Evolutionary conservation across 2,329 filamentous ascomycete genomes (phyloP).

Genomic region (Ophiostoma quercus): DNA sequence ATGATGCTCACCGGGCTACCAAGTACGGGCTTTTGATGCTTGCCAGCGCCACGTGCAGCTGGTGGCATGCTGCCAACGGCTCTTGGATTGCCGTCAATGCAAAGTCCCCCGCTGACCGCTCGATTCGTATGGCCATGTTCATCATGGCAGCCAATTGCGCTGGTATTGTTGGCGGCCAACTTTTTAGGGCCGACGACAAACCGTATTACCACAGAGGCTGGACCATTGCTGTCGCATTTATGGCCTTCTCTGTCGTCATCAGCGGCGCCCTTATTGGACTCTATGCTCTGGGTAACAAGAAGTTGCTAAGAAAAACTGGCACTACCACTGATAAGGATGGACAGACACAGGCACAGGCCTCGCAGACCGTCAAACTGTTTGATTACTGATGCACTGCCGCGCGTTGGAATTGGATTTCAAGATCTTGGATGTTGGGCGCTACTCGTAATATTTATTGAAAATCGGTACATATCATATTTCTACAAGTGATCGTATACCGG

Average conservation of each 20-base stretch:
- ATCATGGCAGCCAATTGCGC: constrained; percentile 60
- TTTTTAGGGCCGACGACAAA: constrained; percentile 50
- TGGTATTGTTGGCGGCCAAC: constrained; percentile 56
- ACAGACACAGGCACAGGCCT: neutral
- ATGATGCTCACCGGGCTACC: constrained; percentile 16
- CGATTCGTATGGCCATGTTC: constrained; percentile 35
- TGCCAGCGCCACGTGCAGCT: constrained; percentile 26
- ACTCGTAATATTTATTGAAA: neutral
- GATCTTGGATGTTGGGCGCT: neutral
- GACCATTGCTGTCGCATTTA: constrained; percentile 22
- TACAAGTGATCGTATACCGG: neutral
- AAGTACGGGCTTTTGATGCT: constrained; percentile 27
- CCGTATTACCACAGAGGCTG: constrained; percentile 48
- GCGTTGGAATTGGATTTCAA: neutral
- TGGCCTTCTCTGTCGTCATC: constrained; percentile 17
- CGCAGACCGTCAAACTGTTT: neutral
- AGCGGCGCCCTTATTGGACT: neutral
- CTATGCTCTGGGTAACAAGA: neutral
- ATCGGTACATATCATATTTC: neutral
- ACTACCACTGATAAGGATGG: neutral
- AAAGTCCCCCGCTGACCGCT: constrained; percentile 9
- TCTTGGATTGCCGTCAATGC: constrained; percentile 27
- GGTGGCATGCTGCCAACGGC: constrained; percentile 29
- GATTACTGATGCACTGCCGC: neutral
- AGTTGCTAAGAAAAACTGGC: neutral